A percentile compares a stretch with the other conserved stretches of the same genome.
These are phyloP conservation scores for Beta macrorhiza DNA, from an alignment of 179 eudicot genomes.

Conservation along the genomic window DNA sequence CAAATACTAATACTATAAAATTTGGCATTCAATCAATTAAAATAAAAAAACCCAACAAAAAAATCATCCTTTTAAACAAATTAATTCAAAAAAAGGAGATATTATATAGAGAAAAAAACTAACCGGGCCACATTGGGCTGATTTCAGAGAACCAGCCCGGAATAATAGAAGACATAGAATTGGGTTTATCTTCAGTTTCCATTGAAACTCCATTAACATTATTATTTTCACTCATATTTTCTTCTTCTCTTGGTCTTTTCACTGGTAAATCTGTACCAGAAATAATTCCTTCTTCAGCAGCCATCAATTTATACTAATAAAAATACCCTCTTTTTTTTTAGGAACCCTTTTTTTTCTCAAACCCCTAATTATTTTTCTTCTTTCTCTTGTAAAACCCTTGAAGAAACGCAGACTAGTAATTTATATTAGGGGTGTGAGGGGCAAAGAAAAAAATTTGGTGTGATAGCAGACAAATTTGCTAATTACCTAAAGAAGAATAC, in stretches of 20 bases:
- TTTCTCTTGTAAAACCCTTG: constrained; percentile 20
- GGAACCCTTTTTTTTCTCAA: neutral
- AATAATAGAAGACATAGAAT: constrained; percentile 52
- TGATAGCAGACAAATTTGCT: neutral
- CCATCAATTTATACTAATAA: constrained; percentile 27
- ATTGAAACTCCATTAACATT: constrained; percentile 21
- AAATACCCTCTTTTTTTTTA: neutral
- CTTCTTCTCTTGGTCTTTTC: constrained; percentile 51
- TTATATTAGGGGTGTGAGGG: neutral
- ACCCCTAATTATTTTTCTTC: constrained; percentile 23
- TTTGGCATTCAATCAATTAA: neutral
- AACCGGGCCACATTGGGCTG: constrained; percentile 99
- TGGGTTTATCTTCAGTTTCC: constrained; percentile 22
- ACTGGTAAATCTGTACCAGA: constrained; percentile 43
- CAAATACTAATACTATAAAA: neutral
- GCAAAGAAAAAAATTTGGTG: neutral
- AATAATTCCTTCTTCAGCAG: constrained; percentile 29
- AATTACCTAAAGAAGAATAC: neutral
- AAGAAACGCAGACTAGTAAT: neutral
- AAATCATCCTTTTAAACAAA: neutral
- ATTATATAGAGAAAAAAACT: constrained; percentile 3
- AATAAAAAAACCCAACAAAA: neutral
- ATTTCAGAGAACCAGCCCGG: constrained; percentile 98
- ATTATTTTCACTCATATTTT: constrained; percentile 26
- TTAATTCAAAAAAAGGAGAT: neutral